These are phyloP conservation scores for Anethum foeniculum DNA, from an alignment of 140 eudicot genomes.

Conservation along the genomic window DNA sequence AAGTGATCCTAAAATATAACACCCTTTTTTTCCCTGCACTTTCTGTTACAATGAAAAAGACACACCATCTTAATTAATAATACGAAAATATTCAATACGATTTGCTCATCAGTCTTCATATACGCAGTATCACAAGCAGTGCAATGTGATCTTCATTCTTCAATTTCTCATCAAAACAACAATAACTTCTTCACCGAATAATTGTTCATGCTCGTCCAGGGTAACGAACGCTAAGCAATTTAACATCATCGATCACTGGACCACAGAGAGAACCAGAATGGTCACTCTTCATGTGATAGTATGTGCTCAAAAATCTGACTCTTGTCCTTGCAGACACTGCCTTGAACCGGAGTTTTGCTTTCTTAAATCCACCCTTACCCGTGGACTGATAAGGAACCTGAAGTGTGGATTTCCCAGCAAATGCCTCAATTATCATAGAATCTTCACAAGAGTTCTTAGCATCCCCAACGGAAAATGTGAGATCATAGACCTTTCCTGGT, in stretches of 20 bases:
- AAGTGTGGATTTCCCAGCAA: constrained; percentile 46
- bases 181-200: background rate
- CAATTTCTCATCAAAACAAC: background rate
- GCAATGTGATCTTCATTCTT: constrained; percentile 4
- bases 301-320: constrained; percentile 69
- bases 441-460: constrained; percentile 78
- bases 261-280: constrained; percentile 75
- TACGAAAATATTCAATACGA: background rate
- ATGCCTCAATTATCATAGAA: constrained; percentile 70
- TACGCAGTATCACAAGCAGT: background rate
- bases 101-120: background rate
- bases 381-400: constrained; percentile 52
- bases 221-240: constrained; percentile 43
- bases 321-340: constrained; percentile 53
- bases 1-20: background rate
- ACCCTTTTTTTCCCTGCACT: background rate
- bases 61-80: constrained; percentile 6
- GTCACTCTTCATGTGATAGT: constrained; percentile 74
- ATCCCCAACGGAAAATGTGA: constrained; percentile 68
- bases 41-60: background rate
- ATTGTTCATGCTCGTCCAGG: constrained; percentile 19
- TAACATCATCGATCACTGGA: constrained; percentile 80
- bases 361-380: constrained; percentile 71
- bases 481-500: constrained; percentile 53
- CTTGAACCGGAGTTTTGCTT: constrained; percentile 45